Evolutionary conservation across 371 early-diverging fungal genomes (phyloP), one percentile per base, ranked within the genome.

Genomic region (Basidiobolus meristosporus): DNA sequence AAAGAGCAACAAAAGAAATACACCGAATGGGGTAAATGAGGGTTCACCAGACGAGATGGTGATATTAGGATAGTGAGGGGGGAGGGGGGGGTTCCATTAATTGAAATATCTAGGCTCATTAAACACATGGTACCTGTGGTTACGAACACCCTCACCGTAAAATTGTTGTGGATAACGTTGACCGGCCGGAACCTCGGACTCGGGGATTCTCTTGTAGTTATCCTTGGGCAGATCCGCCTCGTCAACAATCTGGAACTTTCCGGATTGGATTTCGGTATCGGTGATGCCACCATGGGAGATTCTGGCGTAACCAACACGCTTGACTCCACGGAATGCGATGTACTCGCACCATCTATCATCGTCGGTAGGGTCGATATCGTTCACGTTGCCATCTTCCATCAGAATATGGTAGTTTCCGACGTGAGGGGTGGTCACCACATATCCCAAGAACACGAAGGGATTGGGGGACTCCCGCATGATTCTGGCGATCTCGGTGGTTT

Each of bases 341-440:
- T 84, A 84, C 51, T 84, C 66, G 53, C 85, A 84, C 85, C 85
- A 84, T 39, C 85, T 73, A 55, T 80, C 82, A 53, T 61, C 60
- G 46, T 84, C 85, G 0, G 71, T 61, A 10, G 68, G 66, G 50
- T 84, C 82, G 38, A 82, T 66, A 55, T 84, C 85, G 44, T 74
- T 68, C 30, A 84, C 68, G 39, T 68, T 57, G 23, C 77, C 82
- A 26, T 60, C 73, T 36, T 69, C 54, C 50, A 73, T 74, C 41
- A 83, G 51, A 3, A 69, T 48, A 35, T 65, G 59, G 50, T 83
- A 81, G 29, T 50, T 41, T 7, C 54, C 63, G 32, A 67, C 60
- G 11, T 65, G 63, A n/a, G 82, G 80, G 36, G 65, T 62, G 26
- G 82, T 79, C 10, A 84, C 85, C 15, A 84, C 85, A 45, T 84